Percentiles rank a stretch among this genome's conserved stretches.
phyloP scores from a whole-genome alignment of 257 asterid species.

The Fraxinus quadrangulata region DNA sequence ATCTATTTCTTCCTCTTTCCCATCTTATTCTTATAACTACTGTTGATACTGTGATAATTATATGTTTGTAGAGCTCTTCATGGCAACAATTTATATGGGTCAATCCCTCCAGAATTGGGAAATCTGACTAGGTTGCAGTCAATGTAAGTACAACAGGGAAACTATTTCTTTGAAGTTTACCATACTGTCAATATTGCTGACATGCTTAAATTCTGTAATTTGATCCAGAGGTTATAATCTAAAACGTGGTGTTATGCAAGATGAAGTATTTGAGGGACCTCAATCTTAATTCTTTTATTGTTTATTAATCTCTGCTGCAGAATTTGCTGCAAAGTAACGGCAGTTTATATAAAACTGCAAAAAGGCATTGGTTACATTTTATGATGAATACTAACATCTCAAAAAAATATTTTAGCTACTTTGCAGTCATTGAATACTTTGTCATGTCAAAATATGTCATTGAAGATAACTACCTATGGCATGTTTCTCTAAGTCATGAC shows the following conservation, averaged over 20 bases:
- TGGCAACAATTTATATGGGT: constrained; percentile 82
- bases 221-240: constrained; percentile 15
- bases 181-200: constrained; percentile 19
- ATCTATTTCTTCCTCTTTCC: constrained; percentile 30
- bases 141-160: constrained; percentile 56
- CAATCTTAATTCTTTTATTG: background rate
- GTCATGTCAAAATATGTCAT: constrained; percentile 7
- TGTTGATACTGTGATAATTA: constrained; percentile 33
- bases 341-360: background rate
- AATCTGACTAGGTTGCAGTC: constrained; percentile 82
- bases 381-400: background rate
- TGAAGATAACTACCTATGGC: background rate
- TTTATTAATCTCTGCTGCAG: constrained; percentile 6
- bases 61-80: constrained; percentile 73
- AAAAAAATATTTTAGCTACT: constrained; percentile 1
- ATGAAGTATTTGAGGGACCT: constrained; percentile 5
- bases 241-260: constrained; percentile 2
- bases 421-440: constrained; percentile 13
- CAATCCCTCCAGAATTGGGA: constrained; percentile 86
- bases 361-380: background rate
- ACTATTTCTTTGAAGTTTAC: constrained; percentile 16
- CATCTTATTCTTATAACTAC: constrained; percentile 11
- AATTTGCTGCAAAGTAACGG: constrained; percentile 11
- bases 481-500: constrained; percentile 9
- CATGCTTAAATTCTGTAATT: constrained; percentile 10